Evolutionary conservation across 2,329 filamentous ascomycete species (phyloP).

Genomic region (Akanthomyces uredinophilus): DNA sequence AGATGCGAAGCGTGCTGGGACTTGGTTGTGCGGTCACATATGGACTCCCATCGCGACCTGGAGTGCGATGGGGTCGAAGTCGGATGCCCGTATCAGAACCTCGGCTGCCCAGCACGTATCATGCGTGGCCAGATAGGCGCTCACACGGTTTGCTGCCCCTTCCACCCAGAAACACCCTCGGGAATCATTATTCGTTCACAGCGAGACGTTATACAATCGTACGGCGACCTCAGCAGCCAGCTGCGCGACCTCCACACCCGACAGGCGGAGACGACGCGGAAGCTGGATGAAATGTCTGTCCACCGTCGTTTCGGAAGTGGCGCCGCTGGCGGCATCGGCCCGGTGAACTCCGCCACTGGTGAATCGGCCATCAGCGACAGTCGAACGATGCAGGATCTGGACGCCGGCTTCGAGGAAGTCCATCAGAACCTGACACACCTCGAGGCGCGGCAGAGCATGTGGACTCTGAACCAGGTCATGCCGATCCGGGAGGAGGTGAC

Average conservation of each 20-base stretch:
- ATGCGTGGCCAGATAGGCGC: conserved; percentile 34
- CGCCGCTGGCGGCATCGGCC: too few relatives aligned
- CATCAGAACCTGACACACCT: conserved; percentile 53
- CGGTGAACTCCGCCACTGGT: neutral
- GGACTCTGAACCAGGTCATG: conserved; percentile 57
- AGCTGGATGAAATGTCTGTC: conserved; percentile 36
- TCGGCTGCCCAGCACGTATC: conserved; percentile 32
- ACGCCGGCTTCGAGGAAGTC: conserved; percentile 48
- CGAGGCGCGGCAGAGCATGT: conserved; percentile 55
- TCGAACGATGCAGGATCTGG: conserved; percentile 38
- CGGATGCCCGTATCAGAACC: conserved; percentile 40
- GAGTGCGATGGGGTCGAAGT: conserved; percentile 47
- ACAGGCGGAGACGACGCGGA: conserved; percentile 30
- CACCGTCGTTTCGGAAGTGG: conserved; percentile 19
- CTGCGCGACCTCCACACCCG: conserved; percentile 30
- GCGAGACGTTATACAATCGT: conserved; percentile 42
- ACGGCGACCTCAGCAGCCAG: conserved; percentile 31
- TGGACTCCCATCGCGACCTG: conserved; percentile 42
- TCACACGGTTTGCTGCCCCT: conserved; percentile 46
- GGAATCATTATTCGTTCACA: conserved; percentile 46
- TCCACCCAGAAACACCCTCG: conserved; percentile 45
- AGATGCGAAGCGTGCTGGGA: conserved; percentile 46
- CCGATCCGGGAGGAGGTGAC: conserved; percentile 59
- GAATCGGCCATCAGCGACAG: conserved; percentile 46
- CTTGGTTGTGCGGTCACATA: conserved; percentile 38